phyloP scores from a whole-genome alignment of 2,329 filamentous ascomycete species.

The Teratosphaeria nubilosa region DNA sequence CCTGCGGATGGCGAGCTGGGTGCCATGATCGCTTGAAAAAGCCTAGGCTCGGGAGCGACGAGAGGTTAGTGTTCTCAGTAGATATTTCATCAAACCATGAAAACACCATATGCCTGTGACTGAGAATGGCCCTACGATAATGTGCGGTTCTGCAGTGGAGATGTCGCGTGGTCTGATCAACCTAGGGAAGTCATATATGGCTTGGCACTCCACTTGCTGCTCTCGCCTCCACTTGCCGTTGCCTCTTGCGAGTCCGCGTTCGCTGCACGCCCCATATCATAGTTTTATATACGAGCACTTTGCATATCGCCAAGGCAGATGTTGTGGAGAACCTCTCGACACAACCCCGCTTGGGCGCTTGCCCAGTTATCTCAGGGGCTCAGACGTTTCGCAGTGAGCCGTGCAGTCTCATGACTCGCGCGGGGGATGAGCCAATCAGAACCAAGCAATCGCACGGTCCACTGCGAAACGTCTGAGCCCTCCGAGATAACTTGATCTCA shows the following conservation, averaged over 20 bases:
- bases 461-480: too few relatives aligned
- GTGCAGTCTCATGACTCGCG: too few relatives aligned
- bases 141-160: too few relatives aligned
- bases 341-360: neutral
- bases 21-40: neutral
- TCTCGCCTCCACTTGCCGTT: neutral
- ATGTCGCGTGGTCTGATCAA: too few relatives aligned
- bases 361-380: too few relatives aligned
- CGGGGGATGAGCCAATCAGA: too few relatives aligned
- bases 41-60: neutral
- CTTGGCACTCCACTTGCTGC: neutral
- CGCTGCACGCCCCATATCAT: too few relatives aligned
- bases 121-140: too few relatives aligned
- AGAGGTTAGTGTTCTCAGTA: neutral
- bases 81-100: neutral
- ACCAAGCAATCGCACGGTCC: too few relatives aligned
- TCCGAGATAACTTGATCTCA: neutral
- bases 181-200: too few relatives aligned
- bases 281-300: neutral
- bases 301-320: neutral
- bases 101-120: neutral
- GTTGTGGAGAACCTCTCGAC: neutral
- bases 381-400: too few relatives aligned
- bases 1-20: neutral
- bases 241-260: neutral